These are phyloP conservation scores for Gentiana dahurica DNA, from an alignment of 257 asterid genomes.

Conservation along the genomic window DNA sequence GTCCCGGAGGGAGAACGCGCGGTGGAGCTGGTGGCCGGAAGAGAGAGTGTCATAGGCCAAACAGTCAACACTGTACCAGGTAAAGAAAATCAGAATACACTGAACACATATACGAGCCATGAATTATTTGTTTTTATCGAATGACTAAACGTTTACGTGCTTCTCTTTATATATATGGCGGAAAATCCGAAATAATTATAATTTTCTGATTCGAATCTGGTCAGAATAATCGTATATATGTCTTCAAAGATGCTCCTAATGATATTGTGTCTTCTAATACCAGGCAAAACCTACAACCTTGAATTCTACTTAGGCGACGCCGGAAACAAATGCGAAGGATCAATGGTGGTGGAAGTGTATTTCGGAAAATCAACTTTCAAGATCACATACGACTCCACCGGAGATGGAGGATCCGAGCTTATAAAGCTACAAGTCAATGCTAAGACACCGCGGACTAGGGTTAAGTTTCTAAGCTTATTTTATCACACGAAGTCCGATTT, in stretches of 20 bases:
- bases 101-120: too few relatives aligned
- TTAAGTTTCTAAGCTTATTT: constrained; percentile 18
- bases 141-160: too few relatives aligned
- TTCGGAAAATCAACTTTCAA: constrained; percentile 11
- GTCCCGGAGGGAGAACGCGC: constrained; percentile 8
- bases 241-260: too few relatives aligned
- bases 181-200: too few relatives aligned
- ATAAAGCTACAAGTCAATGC: constrained; percentile 9
- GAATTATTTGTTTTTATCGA: too few relatives aligned
- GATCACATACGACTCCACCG: constrained; percentile 11
- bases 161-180: too few relatives aligned
- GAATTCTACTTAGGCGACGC: constrained; percentile 15
- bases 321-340: constrained; percentile 16
- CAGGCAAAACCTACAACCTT: too few relatives aligned
- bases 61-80: constrained; percentile 1
- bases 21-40: constrained; percentile 18
- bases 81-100: constrained; percentile 6
- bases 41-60: constrained; percentile 8
- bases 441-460: constrained; percentile 3
- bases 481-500: constrained; percentile 19
- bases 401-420: constrained; percentile 16
- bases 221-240: too few relatives aligned
- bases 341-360: constrained; percentile 16
- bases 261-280: too few relatives aligned
- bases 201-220: too few relatives aligned